phyloP scores from a whole-genome alignment of 1,139 yeast species.

The Spencermartinsiella ligniputridi region DNA sequence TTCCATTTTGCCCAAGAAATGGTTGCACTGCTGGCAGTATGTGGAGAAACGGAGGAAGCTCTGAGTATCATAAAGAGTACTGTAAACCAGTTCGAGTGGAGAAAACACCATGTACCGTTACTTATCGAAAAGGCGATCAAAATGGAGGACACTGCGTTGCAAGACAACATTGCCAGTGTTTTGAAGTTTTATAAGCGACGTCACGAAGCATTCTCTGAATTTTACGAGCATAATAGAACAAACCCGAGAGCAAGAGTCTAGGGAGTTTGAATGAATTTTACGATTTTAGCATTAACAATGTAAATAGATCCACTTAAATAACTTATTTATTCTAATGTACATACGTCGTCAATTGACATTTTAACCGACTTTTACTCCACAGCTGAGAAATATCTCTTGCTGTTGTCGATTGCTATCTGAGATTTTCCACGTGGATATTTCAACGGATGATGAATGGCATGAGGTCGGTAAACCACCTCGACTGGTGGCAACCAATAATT shows the following conservation, averaged over 20 bases:
- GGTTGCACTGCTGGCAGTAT: slow-evolving; percentile 49
- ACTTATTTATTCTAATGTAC: no score
- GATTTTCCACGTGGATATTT: slow-evolving; percentile 21
- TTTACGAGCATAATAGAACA: not conserved
- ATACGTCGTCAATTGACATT: no score
- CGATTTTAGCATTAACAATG: not conserved
- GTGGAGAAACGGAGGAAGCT: slow-evolving; percentile 63
- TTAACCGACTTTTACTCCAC: slow-evolving; percentile 36
- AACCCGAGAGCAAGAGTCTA: no score
- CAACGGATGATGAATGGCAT: slow-evolving; percentile 46
- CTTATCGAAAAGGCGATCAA: slow-evolving; percentile 34
- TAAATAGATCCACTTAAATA: no score
- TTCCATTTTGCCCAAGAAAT: slow-evolving; percentile 64
- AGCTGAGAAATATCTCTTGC: slow-evolving; percentile 43
- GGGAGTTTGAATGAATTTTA: no score
- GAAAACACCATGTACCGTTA: slow-evolving; percentile 28
- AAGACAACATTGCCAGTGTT: slow-evolving; percentile 5
- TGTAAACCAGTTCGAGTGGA: slow-evolving; percentile 68
- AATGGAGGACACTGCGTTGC: slow-evolving; percentile 26
- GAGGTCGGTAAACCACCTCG: slow-evolving; percentile 57
- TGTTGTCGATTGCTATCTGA: slow-evolving; percentile 28
- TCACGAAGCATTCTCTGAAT: slow-evolving; percentile 1
- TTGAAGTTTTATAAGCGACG: slow-evolving; percentile 1
- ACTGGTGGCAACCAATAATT: slow-evolving; percentile 58
- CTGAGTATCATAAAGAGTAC: slow-evolving; percentile 63